Percentiles rank a stretch among this genome's conserved stretches.
These are phyloP conservation scores for Fusarium sublunatum DNA, from an alignment of 2,329 filamentous ascomycete species.

Conservation along the genomic window DNA sequence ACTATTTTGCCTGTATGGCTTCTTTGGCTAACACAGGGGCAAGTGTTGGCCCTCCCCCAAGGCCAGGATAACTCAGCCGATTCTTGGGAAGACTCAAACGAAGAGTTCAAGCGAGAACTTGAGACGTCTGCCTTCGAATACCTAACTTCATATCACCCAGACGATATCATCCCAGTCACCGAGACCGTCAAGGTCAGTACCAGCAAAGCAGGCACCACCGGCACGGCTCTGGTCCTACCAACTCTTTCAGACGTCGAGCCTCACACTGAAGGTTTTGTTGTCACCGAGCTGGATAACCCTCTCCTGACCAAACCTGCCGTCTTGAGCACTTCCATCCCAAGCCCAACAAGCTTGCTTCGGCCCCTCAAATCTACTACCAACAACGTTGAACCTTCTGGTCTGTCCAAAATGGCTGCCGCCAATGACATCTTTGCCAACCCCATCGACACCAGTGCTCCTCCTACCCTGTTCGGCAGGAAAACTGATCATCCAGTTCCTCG, in stretches of 20 bases:
- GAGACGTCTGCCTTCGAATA: slow-evolving; percentile 37
- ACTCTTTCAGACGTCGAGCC: slow-evolving; percentile 47
- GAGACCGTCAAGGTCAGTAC: slow-evolving; percentile 45
- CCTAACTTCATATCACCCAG: slow-evolving; percentile 42
- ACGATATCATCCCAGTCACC: slow-evolving; percentile 46
- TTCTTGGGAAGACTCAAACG: slow-evolving; percentile 21
- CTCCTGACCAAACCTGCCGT: slow-evolving; percentile 27
- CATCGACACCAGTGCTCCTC: slow-evolving; percentile 64
- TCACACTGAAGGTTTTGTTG: slow-evolving; percentile 49
- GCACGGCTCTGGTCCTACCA: slow-evolving; percentile 46
- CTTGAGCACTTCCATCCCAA: slow-evolving; percentile 48
- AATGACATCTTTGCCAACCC: slow-evolving; percentile 67
- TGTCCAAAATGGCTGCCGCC: slow-evolving; percentile 45
- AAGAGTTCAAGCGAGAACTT: slow-evolving; percentile 37
- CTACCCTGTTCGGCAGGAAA: slow-evolving; percentile 58
- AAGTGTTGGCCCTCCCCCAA: slow-evolving; percentile 38
- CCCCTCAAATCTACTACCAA: slow-evolving; percentile 42
- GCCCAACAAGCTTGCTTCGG: slow-evolving; percentile 51
- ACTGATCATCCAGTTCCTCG: slow-evolving; percentile 70
- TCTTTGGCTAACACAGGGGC: slow-evolving; percentile 44
- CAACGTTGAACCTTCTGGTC: slow-evolving; percentile 27
- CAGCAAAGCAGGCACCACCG: slow-evolving; percentile 40
- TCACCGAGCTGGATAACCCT: slow-evolving; percentile 40
- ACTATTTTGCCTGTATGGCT: slow-evolving; percentile 43
- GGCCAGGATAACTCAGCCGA: slow-evolving; percentile 13